A percentile compares a stretch with the other conserved stretches of the same genome.
phyloP scores from a whole-genome alignment of 1,284 basidiomycete species.

The Sparassis latifolia region DNA sequence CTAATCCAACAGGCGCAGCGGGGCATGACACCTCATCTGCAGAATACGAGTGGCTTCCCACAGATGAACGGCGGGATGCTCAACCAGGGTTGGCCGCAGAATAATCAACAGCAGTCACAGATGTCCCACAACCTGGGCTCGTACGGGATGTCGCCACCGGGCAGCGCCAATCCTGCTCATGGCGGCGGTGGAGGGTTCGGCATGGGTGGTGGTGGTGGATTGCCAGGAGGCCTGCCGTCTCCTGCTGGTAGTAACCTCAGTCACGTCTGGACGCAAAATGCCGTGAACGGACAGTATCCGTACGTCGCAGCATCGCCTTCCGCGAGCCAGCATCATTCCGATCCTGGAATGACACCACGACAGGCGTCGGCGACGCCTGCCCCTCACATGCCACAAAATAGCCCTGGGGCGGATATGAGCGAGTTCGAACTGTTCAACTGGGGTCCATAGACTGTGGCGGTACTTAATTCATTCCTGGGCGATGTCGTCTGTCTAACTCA shows the following conservation, averaged over 20 bases:
- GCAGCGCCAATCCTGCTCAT: slow-evolving; percentile 13
- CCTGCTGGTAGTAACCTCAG: slow-evolving; percentile 9
- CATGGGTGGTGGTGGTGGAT: slow-evolving; percentile 8
- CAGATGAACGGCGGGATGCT: slow-evolving; percentile 19
- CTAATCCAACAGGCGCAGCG: slow-evolving; percentile 31
- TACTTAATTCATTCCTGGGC: no score
- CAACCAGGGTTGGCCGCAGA: slow-evolving; percentile 12
- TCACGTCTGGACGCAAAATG: slow-evolving; percentile 17
- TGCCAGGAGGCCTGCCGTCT: slow-evolving; percentile 15
- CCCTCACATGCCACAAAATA: slow-evolving; percentile 21
- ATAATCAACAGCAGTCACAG: slow-evolving; percentile 14
- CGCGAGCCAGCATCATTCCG: slow-evolving; percentile 18
- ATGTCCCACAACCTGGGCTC: slow-evolving; percentile 13
- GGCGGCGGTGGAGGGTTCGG: slow-evolving; percentile 11
- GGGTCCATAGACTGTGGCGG: slow-evolving; percentile 13
- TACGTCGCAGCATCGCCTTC: slow-evolving; percentile 22
- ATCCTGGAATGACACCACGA: slow-evolving; percentile 18
- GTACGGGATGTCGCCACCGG: slow-evolving; percentile 41
- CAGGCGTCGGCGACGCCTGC: slow-evolving; percentile 23
- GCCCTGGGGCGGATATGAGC: slow-evolving; percentile 17
- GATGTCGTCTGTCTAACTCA: no score
- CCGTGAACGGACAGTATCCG: slow-evolving; percentile 14
- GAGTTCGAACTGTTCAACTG: slow-evolving; percentile 26
- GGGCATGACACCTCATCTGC: slow-evolving; percentile 13
- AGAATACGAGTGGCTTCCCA: slow-evolving; percentile 10